Evolutionary conservation across 768 basidiomycete species (phyloP), one percentile per base, ranked within the genome.

Genomic region (Psilocybe sp.): DNA sequence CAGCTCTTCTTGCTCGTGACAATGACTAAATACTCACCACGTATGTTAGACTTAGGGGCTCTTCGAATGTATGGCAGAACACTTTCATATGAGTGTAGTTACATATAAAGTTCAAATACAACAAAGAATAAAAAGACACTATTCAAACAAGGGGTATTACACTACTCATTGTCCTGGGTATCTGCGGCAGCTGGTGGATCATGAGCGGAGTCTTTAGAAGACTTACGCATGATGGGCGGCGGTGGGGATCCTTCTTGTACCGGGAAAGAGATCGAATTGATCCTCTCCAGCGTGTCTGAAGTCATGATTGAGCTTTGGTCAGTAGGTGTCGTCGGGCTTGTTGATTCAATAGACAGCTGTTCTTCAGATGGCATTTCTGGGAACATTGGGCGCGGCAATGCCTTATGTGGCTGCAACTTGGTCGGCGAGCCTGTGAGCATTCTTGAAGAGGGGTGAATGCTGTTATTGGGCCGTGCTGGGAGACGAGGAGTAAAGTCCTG

Each of bases 401-500:
- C 66, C 58, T 69, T 36, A 6, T 51, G 53, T 37, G 49, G 47
- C 51, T 53, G 62, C 46, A 59, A 44, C 72, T 74, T 55, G 68
- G 69, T 74, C 4, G 85, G 82, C 0, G 81, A 76, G 33, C 69
- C 62, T 14, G 75, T 71, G 60, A 75, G 76, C 8, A 73, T 71
- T 20, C 87, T 80, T 18, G 81, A 70, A 11, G 88, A 89, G 11
- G 89, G 89, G 55, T 92, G 89, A 46, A 92, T 91, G 60, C 89
- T 91, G 40, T 74, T 78, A 12, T 78, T 69, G 3, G 89, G 89
- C 20, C 85, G 79, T 4, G 77, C 60, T 6, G 89, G 89, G 16
- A 90, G 72, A 34, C 76, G 77, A 0, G 89, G 89, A 0, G 83
- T 77, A 55, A 91, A 92, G 64, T 92, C 89, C 56, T 84, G 81